Conservation (phyloP, 768 basidiomycete species). For the Rhizopogon vesiculosus region DNA sequence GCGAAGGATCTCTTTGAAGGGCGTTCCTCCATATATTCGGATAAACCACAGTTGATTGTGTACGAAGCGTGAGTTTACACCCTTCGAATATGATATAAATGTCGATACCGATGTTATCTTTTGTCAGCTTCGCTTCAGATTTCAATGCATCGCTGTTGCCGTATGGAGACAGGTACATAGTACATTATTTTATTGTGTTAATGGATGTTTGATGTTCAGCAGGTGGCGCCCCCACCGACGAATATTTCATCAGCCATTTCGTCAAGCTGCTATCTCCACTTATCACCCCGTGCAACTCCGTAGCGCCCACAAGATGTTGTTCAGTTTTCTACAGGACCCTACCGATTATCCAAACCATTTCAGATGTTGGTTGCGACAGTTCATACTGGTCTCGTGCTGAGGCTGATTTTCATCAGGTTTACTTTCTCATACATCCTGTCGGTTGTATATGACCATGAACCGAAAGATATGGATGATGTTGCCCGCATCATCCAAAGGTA, state of each 20-base stretch:
- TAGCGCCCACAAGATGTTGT: neutral
- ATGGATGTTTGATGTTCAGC: too few species aligned
- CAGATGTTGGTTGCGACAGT: neutral
- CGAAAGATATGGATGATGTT: neutral
- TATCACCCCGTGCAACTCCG: neutral
- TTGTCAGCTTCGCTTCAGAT: neutral
- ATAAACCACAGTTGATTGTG: slow-evolving; percentile 17
- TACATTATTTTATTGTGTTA: too few species aligned
- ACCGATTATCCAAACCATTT: too few species aligned
- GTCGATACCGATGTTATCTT: too few species aligned
- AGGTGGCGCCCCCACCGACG: neutral
- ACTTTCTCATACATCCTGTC: neutral
- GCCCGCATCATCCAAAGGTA: neutral
- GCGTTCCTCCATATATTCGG: slow-evolving; percentile 32
- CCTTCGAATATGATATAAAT: too few species aligned
- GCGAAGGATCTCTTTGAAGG: slow-evolving; percentile 32
- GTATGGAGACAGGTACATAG: neutral
- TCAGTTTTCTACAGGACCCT: neutral
- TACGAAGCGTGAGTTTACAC: neutral
- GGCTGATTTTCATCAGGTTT: neutral
- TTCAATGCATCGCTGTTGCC: neutral
- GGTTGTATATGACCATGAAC: neutral
- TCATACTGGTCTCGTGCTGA: neutral
- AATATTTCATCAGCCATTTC: neutral
- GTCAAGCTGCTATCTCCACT: neutral